Evolutionary conservation across 768 basidiomycete genomes (phyloP).

Genomic region (Lyophyllum shimeji): DNA sequence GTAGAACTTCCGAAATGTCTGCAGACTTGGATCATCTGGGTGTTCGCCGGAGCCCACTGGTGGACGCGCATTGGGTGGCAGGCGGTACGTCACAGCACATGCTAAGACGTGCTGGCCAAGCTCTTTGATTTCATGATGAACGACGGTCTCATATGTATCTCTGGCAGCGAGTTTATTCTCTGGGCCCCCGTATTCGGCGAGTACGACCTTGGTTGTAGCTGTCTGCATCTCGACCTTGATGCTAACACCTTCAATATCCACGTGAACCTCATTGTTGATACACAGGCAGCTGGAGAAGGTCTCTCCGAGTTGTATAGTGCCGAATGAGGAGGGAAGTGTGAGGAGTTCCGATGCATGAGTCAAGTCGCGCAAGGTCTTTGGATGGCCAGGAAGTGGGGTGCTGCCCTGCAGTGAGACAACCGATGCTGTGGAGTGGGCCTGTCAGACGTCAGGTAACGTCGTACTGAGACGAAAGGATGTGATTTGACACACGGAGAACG

Average conservation of each 20-base stretch:
- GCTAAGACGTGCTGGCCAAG: constrained; percentile 88
- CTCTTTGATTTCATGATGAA: constrained; percentile 91
- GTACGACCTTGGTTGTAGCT: constrained; percentile 56
- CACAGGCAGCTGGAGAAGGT: constrained; percentile 83
- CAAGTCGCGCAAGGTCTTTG: constrained; percentile 82
- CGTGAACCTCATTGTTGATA: constrained; percentile 74
- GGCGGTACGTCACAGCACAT: constrained; percentile 81
- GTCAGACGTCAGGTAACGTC: constrained; percentile 5
- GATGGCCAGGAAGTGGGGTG: constrained; percentile 68
- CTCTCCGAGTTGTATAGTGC: constrained; percentile 86
- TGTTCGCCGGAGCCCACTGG: constrained; percentile 50
- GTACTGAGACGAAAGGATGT: not conserved
- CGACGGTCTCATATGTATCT: constrained; percentile 64
- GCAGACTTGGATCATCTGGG: constrained; percentile 51
- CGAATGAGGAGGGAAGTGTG: constrained; percentile 81
- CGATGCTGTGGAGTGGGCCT: constrained; percentile 74
- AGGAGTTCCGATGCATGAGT: constrained; percentile 78
- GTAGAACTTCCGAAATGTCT: constrained; percentile 86
- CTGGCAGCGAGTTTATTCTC: constrained; percentile 49
- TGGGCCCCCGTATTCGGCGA: constrained; percentile 63
- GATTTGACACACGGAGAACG: constrained; percentile 59
- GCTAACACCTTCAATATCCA: constrained; percentile 60
- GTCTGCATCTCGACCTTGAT: constrained; percentile 89
- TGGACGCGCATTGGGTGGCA: constrained; percentile 56
- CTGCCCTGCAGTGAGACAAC: constrained; percentile 75